A percentile compares a stretch with the other conserved stretches of the same genome.
Conservation (phyloP, 495 filamentous ascomycete species). For the Neohortaea acidophila region DNA sequence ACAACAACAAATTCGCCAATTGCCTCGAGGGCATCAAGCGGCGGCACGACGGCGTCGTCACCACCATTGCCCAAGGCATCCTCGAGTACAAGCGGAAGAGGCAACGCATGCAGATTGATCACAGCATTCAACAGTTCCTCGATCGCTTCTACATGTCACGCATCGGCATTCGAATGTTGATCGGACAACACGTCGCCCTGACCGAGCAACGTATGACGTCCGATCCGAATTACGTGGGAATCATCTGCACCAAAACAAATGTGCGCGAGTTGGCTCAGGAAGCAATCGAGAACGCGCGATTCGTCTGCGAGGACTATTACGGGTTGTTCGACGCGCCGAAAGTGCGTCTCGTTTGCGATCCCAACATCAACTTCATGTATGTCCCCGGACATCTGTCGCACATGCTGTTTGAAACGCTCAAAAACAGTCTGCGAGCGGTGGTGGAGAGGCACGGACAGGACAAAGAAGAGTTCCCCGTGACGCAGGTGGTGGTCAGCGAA, state of each 20-base stretch:
- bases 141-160: conserved; percentile 99
- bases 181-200: conserved; percentile 92
- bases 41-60: conserved; percentile 91
- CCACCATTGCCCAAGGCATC: conserved; percentile 84
- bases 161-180: conserved; percentile 98
- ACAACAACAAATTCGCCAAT: conserved; percentile 78
- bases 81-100: conserved; percentile 92
- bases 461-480: conserved; percentile 87
- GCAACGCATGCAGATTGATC: conserved; percentile 96
- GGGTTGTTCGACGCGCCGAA: conserved; percentile 95
- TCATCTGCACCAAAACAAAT: conserved; percentile 97
- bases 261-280: conserved; percentile 91
- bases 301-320: conserved; percentile 98
- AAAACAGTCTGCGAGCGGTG: conserved; percentile 92
- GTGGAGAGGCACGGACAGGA: conserved; percentile 92
- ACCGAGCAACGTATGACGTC: conserved; percentile 78
- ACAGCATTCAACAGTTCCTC: conserved; percentile 88
- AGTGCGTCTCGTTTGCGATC: conserved; percentile 87
- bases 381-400: conserved; percentile 93
- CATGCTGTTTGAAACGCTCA: conserved; percentile 98
- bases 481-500: conserved; percentile 92
- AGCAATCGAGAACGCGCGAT: conserved; percentile 94
- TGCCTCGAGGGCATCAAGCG: conserved; percentile 84
- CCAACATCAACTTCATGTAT: conserved; percentile 95
- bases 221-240: conserved; percentile 88